Evolutionary conservation across 2,329 filamentous ascomycete genomes (phyloP).

Genomic region (Beauveria asiatica): DNA sequence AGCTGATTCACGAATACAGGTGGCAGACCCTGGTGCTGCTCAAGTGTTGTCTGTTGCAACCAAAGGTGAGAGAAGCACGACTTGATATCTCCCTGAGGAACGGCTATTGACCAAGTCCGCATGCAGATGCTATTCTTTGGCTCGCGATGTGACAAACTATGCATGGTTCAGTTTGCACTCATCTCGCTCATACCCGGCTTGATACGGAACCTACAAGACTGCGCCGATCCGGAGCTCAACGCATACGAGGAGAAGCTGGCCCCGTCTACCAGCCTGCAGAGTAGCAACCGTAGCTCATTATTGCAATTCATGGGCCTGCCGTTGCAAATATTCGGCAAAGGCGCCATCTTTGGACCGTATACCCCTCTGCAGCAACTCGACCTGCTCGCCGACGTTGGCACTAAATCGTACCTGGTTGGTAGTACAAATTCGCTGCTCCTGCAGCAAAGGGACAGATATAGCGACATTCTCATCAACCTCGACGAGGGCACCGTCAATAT

Average conservation of each 20-base stretch:
- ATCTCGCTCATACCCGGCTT: slow-evolving; percentile 92
- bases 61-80: slow-evolving; percentile 56
- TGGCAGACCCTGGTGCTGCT: slow-evolving; percentile 90
- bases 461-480: slow-evolving; percentile 91
- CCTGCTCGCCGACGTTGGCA: slow-evolving; percentile 83
- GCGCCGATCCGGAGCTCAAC: slow-evolving; percentile 87
- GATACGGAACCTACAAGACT: slow-evolving; percentile 85
- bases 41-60: slow-evolving; percentile 88
- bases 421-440: slow-evolving; percentile 92
- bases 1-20: slow-evolving; percentile 89
- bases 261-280: slow-evolving; percentile 76
- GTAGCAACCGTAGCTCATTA: slow-evolving; percentile 83
- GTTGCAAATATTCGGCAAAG: slow-evolving; percentile 91
- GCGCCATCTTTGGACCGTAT: slow-evolving; percentile 91
- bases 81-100: not conserved
- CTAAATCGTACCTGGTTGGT: slow-evolving; percentile 94
- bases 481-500: slow-evolving; percentile 84
- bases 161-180: slow-evolving; percentile 97
- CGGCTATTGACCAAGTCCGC: not conserved
- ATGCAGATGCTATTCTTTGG: slow-evolving; percentile 94
- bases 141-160: slow-evolving; percentile 87
- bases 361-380: slow-evolving; percentile 94
- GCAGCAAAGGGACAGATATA: slow-evolving; percentile 92
- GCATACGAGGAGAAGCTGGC: slow-evolving; percentile 66
- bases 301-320: slow-evolving; percentile 92